Conservation (phyloP, 768 basidiomycete genomes). For the Boletus fagicola region DNA sequence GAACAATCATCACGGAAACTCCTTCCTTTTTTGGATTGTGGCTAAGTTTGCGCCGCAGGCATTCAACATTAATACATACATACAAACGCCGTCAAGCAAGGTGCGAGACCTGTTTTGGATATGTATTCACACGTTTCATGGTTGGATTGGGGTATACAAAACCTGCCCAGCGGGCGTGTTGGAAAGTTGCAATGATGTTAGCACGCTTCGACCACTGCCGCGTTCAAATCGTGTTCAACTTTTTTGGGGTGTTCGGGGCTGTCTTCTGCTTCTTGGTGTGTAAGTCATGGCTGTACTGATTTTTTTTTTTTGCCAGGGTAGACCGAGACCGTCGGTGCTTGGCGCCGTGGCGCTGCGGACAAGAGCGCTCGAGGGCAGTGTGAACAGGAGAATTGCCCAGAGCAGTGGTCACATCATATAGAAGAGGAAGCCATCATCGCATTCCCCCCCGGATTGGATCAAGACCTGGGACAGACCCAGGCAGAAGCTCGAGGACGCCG, state of each 20-base stretch:
- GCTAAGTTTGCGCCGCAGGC: too few relatives aligned
- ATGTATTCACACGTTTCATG: slow-evolving; percentile 5
- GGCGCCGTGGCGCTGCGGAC: slow-evolving; percentile 1
- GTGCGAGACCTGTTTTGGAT: neutral
- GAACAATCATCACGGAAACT: too few relatives aligned
- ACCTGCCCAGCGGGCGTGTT: neutral
- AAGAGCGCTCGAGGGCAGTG: slow-evolving; percentile 8
- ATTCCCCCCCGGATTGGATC: neutral
- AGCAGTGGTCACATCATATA: neutral
- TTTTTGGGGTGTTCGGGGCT: neutral
- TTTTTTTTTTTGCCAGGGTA: neutral
- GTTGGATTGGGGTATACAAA: neutral
- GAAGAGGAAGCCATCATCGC: neutral
- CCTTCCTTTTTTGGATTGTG: too few relatives aligned
- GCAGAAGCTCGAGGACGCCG: neutral
- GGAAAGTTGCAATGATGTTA: neutral
- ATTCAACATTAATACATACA: too few relatives aligned
- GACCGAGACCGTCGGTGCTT: neutral
- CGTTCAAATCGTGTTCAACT: neutral
- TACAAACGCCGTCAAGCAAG: too few relatives aligned
- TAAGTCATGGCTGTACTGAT: slow-evolving; percentile 5
- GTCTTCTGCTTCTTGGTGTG: neutral
- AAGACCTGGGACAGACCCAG: neutral
- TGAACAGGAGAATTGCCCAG: neutral
- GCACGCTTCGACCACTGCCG: too few relatives aligned